A percentile compares a stretch with the other conserved stretches of the same genome.
phyloP scores from a whole-genome alignment of 352 stramenopile species.

The Phytophthora vignae region DNA sequence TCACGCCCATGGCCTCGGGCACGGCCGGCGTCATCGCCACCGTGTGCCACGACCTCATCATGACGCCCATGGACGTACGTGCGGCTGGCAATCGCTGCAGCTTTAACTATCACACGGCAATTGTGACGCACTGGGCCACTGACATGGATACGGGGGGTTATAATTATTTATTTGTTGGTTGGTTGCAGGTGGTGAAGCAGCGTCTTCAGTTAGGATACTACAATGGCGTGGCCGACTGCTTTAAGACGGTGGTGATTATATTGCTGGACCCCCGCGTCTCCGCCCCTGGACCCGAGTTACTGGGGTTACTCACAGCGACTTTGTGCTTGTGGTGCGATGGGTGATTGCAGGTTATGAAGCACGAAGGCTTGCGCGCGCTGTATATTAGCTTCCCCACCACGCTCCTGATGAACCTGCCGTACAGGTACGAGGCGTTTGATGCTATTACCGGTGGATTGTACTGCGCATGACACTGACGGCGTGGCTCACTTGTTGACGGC shows the following conservation, averaged over 20 bases:
- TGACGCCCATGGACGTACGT: constrained; percentile 97
- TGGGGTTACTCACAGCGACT: constrained; percentile 20
- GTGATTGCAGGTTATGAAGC: constrained; percentile 66
- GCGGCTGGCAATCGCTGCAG: not conserved
- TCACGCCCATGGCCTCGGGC: constrained; percentile 79
- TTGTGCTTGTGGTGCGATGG: not conserved
- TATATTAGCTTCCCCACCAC: constrained; percentile 98
- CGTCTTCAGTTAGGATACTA: constrained; percentile 99
- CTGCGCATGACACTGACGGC: not conserved
- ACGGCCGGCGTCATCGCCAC: constrained; percentile 94
- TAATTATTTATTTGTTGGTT: too few relatives aligned
- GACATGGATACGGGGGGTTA: not conserved
- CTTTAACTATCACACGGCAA: not conserved
- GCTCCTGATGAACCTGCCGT: constrained; percentile 98
- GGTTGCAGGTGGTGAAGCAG: constrained; percentile 96
- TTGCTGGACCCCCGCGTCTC: constrained; percentile 25
- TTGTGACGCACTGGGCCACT: constrained; percentile 5
- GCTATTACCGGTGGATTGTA: not conserved
- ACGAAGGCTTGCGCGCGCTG: constrained; percentile 79
- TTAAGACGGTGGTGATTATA: constrained; percentile 73
- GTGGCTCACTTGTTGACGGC: not conserved
- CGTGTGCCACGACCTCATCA: constrained; percentile 97
- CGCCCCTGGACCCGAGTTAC: constrained; percentile 16
- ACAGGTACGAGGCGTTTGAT: constrained; percentile 64
- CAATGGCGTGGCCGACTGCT: constrained; percentile 90